Evolutionary conservation across 495 filamentous ascomycete species (phyloP).

Genomic region (Bathelium albidoporum): DNA sequence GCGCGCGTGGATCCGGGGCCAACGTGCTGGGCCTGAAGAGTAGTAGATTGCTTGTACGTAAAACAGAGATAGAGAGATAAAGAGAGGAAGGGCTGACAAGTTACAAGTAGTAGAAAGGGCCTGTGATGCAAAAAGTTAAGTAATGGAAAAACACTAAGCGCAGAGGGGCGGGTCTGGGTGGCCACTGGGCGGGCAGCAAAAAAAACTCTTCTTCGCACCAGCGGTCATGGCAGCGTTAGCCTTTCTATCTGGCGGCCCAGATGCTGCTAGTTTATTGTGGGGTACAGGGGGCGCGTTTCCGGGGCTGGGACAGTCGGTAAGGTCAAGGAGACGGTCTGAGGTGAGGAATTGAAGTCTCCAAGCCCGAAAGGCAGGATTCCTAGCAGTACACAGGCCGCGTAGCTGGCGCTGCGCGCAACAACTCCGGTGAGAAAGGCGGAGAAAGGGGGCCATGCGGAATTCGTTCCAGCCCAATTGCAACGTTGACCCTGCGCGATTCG

Average conservation of each 20-base stretch:
- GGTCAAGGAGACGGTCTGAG: background rate
- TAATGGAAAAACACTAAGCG: conserved; percentile 28
- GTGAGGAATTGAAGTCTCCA: background rate
- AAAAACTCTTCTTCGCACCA: background rate
- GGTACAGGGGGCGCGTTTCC: background rate
- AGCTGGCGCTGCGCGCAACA: background rate
- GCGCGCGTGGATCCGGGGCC: background rate
- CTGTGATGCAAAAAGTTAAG: conserved; percentile 30
- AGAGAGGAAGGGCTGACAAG: conserved; percentile 26
- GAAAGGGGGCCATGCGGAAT: background rate
- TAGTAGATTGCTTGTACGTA: conserved; percentile 18
- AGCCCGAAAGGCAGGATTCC: background rate
- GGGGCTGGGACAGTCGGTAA: background rate
- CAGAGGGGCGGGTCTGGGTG: background rate
- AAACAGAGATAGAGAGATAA: conserved; percentile 13
- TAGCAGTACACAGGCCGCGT: background rate
- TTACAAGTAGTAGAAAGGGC: conserved; percentile 29
- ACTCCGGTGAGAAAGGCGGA: no score
- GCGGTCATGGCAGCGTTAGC: background rate
- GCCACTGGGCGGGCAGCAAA: background rate
- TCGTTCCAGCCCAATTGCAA: background rate
- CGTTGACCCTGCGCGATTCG: background rate
- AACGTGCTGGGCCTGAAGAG: conserved; percentile 9
- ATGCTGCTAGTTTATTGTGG: background rate
- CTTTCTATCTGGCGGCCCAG: background rate